These are phyloP conservation scores for Pichia sp. DNA, from an alignment of 1,139 yeast species.

Conservation along the genomic window DNA sequence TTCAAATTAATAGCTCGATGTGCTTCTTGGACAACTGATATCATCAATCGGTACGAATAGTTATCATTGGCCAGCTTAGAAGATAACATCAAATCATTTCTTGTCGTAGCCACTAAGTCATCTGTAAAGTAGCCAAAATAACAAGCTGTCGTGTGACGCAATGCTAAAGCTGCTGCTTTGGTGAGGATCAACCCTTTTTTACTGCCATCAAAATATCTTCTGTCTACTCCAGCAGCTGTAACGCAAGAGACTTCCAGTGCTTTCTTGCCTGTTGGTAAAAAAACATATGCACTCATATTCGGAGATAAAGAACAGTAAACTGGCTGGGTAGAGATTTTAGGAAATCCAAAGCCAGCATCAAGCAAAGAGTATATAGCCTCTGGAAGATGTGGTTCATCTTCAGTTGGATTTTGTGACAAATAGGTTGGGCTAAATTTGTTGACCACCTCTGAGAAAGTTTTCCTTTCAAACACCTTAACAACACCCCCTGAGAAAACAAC, in stretches of 20 bases:
- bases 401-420: background rate
- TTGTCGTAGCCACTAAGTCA: constrained; percentile 57
- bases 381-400: constrained; percentile 27
- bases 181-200: constrained; percentile 35
- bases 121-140: constrained; percentile 61
- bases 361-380: constrained; percentile 41
- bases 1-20: constrained; percentile 68
- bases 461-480: constrained; percentile 41
- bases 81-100: constrained; percentile 39
- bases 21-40: constrained; percentile 53
- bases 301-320: constrained; percentile 51
- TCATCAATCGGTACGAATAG: constrained; percentile 37
- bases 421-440: constrained; percentile 19
- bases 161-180: constrained; percentile 58
- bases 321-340: constrained; percentile 34
- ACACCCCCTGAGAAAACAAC: constrained; percentile 40
- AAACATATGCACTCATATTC: constrained; percentile 46
- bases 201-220: constrained; percentile 20
- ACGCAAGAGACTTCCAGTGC: constrained; percentile 32
- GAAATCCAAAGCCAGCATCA: constrained; percentile 57
- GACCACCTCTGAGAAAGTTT: constrained; percentile 28
- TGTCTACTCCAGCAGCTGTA: constrained; percentile 25
- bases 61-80: constrained; percentile 26
- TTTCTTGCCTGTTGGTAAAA: constrained; percentile 29
- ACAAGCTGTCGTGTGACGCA: constrained; percentile 63